Base-by-base conservation (phyloP, 2,329 filamentous ascomycete species). In the Alternaria rosae region DNA sequence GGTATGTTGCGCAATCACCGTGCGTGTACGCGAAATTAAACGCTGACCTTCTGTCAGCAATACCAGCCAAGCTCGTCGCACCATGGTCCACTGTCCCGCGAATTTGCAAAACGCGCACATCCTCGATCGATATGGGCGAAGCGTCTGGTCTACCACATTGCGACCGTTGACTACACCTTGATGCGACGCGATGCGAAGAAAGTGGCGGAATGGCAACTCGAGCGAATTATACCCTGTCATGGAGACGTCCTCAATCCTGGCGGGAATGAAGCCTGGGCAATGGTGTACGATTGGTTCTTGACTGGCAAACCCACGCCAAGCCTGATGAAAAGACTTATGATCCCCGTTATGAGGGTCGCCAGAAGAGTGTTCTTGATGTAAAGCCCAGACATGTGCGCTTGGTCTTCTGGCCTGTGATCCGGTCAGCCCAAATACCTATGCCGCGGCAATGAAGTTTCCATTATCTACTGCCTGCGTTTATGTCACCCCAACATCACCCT, bases 161-260 rank as follows among this genome's bases (percentile, higher is more conserved):
- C 67, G 3, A 58, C 42, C 6, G 61, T 70, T 4, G 59, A 68
- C 2, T 65, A 64, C 13, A 26, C 41, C 1, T 25, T 61, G 15
- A 67, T 70, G 61, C 59, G 61, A 6, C 59, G 67, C 17, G 63
- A 70, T 42, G 63, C 59, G 5, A 68, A 65, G 25, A 38, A 26
- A 3, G 67, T 68, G 2, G 65, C 63, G 10, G 59, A 66, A 21
- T 70, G 65, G 65, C 43, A 66, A 9, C 45, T 68, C 8, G 52
- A 62, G n/a, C 56, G 57, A 1, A 61, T 69, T 15, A 59, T 69
- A 23, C 62, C 65, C 4, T 69, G 65, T 23, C 65, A 69, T 17
- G 63, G 67, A 13, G 65, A 66, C 10, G 53, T 68, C 13, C 53
- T 69, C 13, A 52, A 58, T 21, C 28, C 17, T n/a, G 44, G 17